phyloP scores from a whole-genome alignment of 2,329 filamentous ascomycete genomes.

The Canariomyces notabilis region DNA sequence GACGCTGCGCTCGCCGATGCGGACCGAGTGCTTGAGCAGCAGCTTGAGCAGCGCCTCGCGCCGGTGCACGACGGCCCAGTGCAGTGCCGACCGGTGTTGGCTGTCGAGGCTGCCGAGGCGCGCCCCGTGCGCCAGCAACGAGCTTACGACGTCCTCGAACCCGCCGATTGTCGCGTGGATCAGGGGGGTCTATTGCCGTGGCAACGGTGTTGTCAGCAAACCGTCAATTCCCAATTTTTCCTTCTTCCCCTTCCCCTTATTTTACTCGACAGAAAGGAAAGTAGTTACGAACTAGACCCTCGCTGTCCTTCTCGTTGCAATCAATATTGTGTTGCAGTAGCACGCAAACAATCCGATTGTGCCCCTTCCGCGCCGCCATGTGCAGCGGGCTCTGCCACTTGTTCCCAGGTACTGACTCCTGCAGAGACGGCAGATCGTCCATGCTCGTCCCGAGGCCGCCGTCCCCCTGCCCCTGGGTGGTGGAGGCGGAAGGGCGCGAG shows the following conservation, averaged over 20 bases:
- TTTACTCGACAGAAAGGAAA: background rate
- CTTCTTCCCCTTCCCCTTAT: no score
- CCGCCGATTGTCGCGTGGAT: conserved; percentile 21
- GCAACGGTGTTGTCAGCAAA: no score
- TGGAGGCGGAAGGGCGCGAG: no score
- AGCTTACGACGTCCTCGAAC: conserved; percentile 14
- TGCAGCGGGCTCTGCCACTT: conserved; percentile 23
- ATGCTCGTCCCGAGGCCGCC: no score
- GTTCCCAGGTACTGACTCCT: background rate
- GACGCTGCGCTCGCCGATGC: background rate
- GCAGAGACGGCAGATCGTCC: no score
- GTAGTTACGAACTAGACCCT: conserved; percentile 15
- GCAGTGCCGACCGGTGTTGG: conserved; percentile 16
- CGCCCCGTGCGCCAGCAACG: conserved; percentile 19
- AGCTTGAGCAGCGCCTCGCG: conserved; percentile 19
- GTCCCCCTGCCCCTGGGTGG: no score
- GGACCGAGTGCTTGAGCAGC: conserved; percentile 14
- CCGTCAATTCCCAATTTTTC: no score
- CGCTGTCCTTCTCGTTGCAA: conserved; percentile 24
- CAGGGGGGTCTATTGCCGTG: conserved; percentile 23
- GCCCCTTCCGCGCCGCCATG: conserved; percentile 23
- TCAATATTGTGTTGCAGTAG: conserved; percentile 22
- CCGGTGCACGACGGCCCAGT: conserved; percentile 21
- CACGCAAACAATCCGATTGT: conserved; percentile 17
- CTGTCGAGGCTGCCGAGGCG: conserved; percentile 6